Percentiles rank a stretch among this genome's conserved stretches.
Conservation (phyloP, 176 grass and related monocot genomes). For the Sorghum bicolor region DNA sequence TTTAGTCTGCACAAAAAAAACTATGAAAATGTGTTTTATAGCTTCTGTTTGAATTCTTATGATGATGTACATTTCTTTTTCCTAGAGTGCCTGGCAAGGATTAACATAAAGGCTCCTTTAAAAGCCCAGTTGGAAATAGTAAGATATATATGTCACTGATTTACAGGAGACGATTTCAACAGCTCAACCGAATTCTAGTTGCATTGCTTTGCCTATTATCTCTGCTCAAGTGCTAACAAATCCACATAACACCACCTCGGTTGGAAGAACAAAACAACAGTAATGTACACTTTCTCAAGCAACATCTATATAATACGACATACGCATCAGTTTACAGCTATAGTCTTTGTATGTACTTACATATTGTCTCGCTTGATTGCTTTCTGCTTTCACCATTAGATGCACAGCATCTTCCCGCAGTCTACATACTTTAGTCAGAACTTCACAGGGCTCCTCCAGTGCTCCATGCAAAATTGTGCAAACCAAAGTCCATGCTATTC, state of each 20-base stretch:
- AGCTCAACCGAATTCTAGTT: neutral
- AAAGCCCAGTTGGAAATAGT: neutral
- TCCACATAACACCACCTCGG: neutral
- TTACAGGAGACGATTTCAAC: neutral
- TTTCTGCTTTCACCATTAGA: neutral
- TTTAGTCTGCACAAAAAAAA: too few relatives aligned
- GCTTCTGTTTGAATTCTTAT: too few relatives aligned
- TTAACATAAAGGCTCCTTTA: neutral
- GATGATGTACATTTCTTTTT: neutral
- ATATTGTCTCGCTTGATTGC: neutral
- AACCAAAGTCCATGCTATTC: neutral
- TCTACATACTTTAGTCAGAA: neutral
- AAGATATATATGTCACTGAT: neutral
- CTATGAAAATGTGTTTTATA: too few relatives aligned
- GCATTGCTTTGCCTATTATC: neutral
- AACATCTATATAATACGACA: neutral
- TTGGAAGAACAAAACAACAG: neutral
- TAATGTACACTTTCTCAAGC: neutral
- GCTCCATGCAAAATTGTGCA: conserved; percentile 24
- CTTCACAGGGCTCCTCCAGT: neutral
- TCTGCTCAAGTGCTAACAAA: neutral
- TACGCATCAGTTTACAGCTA: neutral
- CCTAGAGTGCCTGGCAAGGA: neutral
- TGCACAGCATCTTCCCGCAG: neutral
- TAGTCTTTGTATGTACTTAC: neutral